Base-by-base conservation (phyloP, 129 eudicot genomes). In the Centrapalus pauciflorus region DNA sequence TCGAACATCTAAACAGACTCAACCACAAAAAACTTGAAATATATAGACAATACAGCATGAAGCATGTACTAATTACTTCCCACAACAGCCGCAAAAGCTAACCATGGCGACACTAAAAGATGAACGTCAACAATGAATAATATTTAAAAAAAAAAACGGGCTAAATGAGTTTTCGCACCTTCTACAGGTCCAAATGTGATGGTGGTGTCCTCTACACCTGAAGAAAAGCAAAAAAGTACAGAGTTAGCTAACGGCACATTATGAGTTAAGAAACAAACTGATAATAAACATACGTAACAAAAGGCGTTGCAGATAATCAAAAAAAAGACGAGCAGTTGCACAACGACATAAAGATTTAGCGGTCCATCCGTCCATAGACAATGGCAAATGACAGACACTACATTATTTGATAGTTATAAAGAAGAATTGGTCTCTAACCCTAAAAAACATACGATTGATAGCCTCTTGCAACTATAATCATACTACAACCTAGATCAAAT, bases 191-290 rank as follows among this genome's bases (percentile, higher is more conserved):
- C 90, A 76, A 78, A 85, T 7, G 84, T 30, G 48, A 81, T 81
- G 76, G 67, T 67, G 5, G 84, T 70, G 66, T 85, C 90, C 50
- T 85, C 90, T 41, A 79, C 63, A 64, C 87, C 90, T 85, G 82
- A 71, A 62, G 10, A 65, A 72, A 38, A 37, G 29, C 65, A 57
- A 57, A 28, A 41, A 13, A 46, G 33, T 16, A 28, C 12, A 40
- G 3, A 35, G 24, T 43, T 56, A 26, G 56, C 30, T 16, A 55
- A 13, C 46, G 30, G 11, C 49, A 49, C 32, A 49, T 49, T 12
- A 30, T 4, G n/a, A 26, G 27, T 27, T 3, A 27, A 3, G 54
- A 11, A 20, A 0, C 1, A 13, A 8, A 1, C n/a, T n/a, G n/a
- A 67, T 5, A 13, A 32, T 24, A 67, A 9, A 9, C 5, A 16